A percentile compares a stretch with the other conserved stretches of the same genome.
phyloP scores from a whole-genome alignment of 495 filamentous ascomycete genomes.

The Penicillium subrubescens region DNA sequence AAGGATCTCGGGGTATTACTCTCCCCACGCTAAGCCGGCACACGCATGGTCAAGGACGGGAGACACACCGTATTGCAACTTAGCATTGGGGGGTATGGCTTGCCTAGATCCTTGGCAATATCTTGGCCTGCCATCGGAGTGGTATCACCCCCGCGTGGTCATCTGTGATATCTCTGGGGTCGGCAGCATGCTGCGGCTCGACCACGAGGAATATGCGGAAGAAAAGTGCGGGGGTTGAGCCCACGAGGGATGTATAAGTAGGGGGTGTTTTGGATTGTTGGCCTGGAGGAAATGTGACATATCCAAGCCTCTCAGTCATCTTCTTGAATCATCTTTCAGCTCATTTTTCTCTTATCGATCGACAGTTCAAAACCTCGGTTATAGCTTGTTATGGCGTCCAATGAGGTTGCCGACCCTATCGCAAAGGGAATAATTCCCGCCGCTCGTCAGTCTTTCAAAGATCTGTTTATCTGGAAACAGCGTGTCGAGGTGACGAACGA shows the following conservation, averaged over 20 bases:
- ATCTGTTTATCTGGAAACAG: constrained; percentile 70
- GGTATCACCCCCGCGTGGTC: constrained; percentile 11
- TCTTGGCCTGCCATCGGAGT: constrained; percentile 21
- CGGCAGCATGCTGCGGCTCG: constrained; percentile 6
- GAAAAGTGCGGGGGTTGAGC: constrained; percentile 15
- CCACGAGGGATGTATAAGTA: background rate
- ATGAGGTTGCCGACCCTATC: constrained; percentile 59
- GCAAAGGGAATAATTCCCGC: constrained; percentile 60
- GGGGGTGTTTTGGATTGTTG: background rate
- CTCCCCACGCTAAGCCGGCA: constrained; percentile 21
- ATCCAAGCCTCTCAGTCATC: background rate
- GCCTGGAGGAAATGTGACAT: background rate
- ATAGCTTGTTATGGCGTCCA: constrained; percentile 17
- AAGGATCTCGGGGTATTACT: constrained; percentile 16
- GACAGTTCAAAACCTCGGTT: background rate
- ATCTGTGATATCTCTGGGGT: constrained; percentile 13
- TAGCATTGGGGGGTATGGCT: constrained; percentile 19
- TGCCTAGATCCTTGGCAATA: constrained; percentile 21
- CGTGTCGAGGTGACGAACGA: constrained; percentile 63
- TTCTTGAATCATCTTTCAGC: background rate
- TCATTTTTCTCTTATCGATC: background rate
- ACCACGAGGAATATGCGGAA: constrained; percentile 20
- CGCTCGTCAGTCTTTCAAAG: constrained; percentile 58
- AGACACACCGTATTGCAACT: constrained; percentile 9
- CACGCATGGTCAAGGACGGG: constrained; percentile 11